These are phyloP conservation scores for Platismatia glauca DNA, from an alignment of 495 filamentous ascomycete species.

Conservation along the genomic window DNA sequence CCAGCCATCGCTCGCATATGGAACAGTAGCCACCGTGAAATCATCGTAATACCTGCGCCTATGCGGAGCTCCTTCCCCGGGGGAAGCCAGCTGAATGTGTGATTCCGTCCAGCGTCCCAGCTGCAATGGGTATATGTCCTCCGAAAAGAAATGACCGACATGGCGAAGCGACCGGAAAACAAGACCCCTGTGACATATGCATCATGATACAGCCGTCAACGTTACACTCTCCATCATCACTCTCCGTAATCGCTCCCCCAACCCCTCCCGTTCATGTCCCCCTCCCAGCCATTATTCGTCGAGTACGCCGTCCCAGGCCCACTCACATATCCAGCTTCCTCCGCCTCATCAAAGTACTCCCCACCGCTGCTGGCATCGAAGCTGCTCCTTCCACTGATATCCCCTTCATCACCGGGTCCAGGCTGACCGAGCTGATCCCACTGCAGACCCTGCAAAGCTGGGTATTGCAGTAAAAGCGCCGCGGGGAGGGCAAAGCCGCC, in stretches of 20 bases:
- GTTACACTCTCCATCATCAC: constrained; percentile 19
- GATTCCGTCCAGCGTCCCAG: constrained; percentile 2
- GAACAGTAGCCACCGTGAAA: constrained; percentile 4
- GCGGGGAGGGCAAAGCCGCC: constrained; percentile 68
- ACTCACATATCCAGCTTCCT: constrained; percentile 28
- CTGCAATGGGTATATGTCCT: constrained; percentile 13
- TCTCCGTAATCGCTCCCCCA: constrained; percentile 27
- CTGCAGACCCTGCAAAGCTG: constrained; percentile 73
- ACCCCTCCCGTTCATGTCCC: constrained; percentile 13
- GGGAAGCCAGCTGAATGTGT: background rate
- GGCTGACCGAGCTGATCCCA: constrained; percentile 57
- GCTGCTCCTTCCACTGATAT: constrained; percentile 72
- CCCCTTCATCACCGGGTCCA: constrained; percentile 52
- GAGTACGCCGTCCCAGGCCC: constrained; percentile 25
- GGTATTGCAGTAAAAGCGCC: constrained; percentile 83
- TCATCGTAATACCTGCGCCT: constrained; percentile 2
- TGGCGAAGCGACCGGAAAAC: background rate
- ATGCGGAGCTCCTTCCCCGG: constrained; percentile 9
- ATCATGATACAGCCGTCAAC: constrained; percentile 10
- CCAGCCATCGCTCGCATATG: background rate
- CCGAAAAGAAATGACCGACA: background rate
- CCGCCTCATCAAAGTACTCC: constrained; percentile 45
- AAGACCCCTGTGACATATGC: constrained; percentile 2
- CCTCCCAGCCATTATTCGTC: constrained; percentile 16
- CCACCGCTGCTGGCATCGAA: constrained; percentile 79